A percentile compares a stretch with the other conserved stretches of the same genome.
These are phyloP conservation scores for Amyloporia xantha DNA, from an alignment of 768 basidiomycete species.

Conservation along the genomic window DNA sequence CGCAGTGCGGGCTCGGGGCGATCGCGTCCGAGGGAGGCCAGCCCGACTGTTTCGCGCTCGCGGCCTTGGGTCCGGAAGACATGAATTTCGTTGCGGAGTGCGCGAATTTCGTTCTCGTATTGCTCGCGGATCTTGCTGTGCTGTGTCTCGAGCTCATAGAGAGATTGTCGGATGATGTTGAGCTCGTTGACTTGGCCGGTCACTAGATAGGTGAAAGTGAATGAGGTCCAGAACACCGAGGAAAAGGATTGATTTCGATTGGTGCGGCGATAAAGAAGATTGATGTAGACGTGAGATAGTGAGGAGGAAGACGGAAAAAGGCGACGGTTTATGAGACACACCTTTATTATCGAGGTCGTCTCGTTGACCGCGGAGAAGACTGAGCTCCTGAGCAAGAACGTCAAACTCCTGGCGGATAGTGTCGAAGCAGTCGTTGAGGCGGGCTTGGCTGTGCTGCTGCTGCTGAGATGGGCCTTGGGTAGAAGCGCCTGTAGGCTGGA, in stretches of 20 bases:
- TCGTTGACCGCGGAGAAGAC: slow-evolving; percentile 62
- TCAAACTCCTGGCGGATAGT: slow-evolving; percentile 83
- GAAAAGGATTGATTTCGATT: not conserved
- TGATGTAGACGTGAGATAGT: not conserved
- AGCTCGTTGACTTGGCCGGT: slow-evolving; percentile 83
- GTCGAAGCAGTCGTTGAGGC: slow-evolving; percentile 77
- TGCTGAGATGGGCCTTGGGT: slow-evolving; percentile 24
- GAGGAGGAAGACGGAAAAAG: not conserved
- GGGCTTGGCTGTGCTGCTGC: slow-evolving; percentile 23
- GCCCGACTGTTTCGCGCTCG: slow-evolving; percentile 22
- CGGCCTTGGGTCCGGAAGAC: slow-evolving; percentile 36
- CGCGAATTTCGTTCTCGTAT: slow-evolving; percentile 79
- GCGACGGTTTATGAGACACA: slow-evolving; percentile 30
- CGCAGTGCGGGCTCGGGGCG: slow-evolving; percentile 18
- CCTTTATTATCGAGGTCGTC: slow-evolving; percentile 91
- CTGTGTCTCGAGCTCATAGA: slow-evolving; percentile 88
- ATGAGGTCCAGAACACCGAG: not conserved
- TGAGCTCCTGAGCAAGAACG: slow-evolving; percentile 57
- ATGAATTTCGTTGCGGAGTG: slow-evolving; percentile 65
- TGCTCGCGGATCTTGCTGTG: slow-evolving; percentile 81
- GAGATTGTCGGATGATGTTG: slow-evolving; percentile 79
- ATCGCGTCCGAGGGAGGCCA: slow-evolving; percentile 22
- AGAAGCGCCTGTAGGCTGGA: slow-evolving; percentile 36
- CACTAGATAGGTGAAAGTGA: slow-evolving; percentile 35
- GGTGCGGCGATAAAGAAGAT: not conserved